Percentiles rank a stretch among this genome's conserved stretches.
Conservation (phyloP, 2,329 filamentous ascomycete genomes). For the Grosmannia penicillata region DNA sequence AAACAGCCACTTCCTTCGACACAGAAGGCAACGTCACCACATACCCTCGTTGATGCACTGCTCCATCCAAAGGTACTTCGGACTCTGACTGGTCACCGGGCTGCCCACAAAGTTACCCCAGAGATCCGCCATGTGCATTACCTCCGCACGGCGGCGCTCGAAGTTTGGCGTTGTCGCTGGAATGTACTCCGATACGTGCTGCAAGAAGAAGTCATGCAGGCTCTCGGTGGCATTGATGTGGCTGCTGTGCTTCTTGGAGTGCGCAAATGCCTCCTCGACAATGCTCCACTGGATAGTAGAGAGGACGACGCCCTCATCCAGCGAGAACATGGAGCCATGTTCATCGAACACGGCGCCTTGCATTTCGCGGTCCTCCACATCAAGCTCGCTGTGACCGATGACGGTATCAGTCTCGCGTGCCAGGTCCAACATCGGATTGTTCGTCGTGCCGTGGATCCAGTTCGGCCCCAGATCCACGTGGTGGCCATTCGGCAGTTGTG, state of each 20-base stretch:
- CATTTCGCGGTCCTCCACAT: slow-evolving; percentile 21
- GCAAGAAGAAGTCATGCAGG: slow-evolving; percentile 37
- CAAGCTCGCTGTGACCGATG: slow-evolving; percentile 32
- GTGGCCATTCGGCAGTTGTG: slow-evolving; percentile 29
- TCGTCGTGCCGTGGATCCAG: slow-evolving; percentile 61
- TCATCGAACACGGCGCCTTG: slow-evolving; percentile 32
- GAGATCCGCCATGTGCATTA: slow-evolving; percentile 42
- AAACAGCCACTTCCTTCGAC: background rate
- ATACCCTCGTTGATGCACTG: slow-evolving; percentile 59
- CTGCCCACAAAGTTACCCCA: slow-evolving; percentile 62
- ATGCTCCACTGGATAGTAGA: slow-evolving; percentile 50
- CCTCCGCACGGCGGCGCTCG: slow-evolving; percentile 23
- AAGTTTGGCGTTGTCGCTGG: slow-evolving; percentile 26
- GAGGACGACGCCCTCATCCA: slow-evolving; percentile 28
- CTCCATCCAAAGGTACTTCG: slow-evolving; percentile 67
- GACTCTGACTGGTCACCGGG: slow-evolving; percentile 46
- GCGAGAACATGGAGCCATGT: slow-evolving; percentile 34
- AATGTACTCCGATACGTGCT: slow-evolving; percentile 29
- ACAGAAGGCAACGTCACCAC: slow-evolving; percentile 9
- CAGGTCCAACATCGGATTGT: slow-evolving; percentile 56
- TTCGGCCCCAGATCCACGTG: slow-evolving; percentile 54
- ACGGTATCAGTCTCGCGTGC: slow-evolving; percentile 44
- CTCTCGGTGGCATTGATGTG: slow-evolving; percentile 32
- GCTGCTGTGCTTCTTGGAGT: slow-evolving; percentile 42
- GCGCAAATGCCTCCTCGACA: slow-evolving; percentile 50